These are phyloP conservation scores for Debaryomyces maramus DNA, from an alignment of 805 yeast genomes.

Conservation along the genomic window DNA sequence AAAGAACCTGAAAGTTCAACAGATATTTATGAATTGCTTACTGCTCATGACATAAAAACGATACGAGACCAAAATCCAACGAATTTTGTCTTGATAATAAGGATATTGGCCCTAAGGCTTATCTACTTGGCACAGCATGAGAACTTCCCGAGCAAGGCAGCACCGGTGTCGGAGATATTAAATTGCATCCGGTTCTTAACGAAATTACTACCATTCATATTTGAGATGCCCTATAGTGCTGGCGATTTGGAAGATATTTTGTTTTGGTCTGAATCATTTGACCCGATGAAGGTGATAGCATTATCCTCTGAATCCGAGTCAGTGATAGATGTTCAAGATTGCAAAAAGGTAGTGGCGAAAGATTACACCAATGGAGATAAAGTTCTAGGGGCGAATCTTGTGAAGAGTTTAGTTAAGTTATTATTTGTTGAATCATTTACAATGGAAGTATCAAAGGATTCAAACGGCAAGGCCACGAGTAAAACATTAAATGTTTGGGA, in stretches of 20 bases:
- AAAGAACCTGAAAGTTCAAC: constrained; percentile 46
- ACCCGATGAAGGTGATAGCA: constrained; percentile 24
- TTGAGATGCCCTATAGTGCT: constrained; percentile 46
- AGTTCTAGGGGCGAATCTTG: constrained; percentile 34
- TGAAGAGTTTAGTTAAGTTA: constrained; percentile 40
- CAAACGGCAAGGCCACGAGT: background rate
- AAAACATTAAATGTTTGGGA: constrained; percentile 57
- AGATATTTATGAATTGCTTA: constrained; percentile 59
- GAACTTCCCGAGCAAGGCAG: constrained; percentile 12
- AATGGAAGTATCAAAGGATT: constrained; percentile 18
- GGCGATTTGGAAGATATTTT: constrained; percentile 26
- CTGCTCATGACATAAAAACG: constrained; percentile 56
- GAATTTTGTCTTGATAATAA: constrained; percentile 57
- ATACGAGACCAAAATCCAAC: constrained; percentile 57
- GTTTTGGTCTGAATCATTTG: constrained; percentile 43
- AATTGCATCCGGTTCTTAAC: constrained; percentile 67
- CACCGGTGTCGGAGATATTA: constrained; percentile 42
- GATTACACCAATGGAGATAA: constrained; percentile 9
- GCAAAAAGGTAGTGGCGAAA: constrained; percentile 16
- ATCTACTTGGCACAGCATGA: constrained; percentile 17
- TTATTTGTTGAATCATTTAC: constrained; percentile 62
- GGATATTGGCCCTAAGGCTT: constrained; percentile 24
- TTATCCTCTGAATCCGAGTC: background rate
- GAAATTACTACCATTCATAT: constrained; percentile 63
- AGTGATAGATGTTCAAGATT: constrained; percentile 1